phyloP scores from a whole-genome alignment of 2,329 filamentous ascomycete genomes.

The Microthyrium microscopicum region DNA sequence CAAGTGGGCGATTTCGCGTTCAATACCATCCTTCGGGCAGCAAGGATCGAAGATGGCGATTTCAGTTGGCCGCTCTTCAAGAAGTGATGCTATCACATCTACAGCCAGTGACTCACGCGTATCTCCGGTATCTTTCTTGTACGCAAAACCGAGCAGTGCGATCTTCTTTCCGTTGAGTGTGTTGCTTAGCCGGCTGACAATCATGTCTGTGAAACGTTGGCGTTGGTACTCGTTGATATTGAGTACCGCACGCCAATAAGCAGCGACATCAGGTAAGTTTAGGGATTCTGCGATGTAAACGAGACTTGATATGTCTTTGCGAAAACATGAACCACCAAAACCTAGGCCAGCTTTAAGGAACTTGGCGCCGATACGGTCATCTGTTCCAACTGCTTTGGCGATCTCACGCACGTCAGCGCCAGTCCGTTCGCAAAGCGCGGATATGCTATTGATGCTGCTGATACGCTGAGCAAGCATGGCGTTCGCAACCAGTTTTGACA shows the following conservation, averaged over 20 bases:
- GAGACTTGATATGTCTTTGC: constrained; percentile 59
- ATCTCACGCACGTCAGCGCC: constrained; percentile 60
- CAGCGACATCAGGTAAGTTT: constrained; percentile 50
- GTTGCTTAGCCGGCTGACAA: constrained; percentile 51
- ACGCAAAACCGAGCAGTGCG: constrained; percentile 54
- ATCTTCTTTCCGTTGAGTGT: constrained; percentile 54
- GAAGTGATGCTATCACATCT: constrained; percentile 48
- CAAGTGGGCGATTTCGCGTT: not conserved
- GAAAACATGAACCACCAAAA: constrained; percentile 66
- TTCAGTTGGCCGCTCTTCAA: constrained; percentile 46
- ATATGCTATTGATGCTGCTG: constrained; percentile 64
- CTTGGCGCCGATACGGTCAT: constrained; percentile 52
- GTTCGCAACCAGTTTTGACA: constrained; percentile 63
- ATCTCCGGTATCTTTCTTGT: constrained; percentile 64
- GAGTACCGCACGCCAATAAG: constrained; percentile 58
- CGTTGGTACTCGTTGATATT: constrained; percentile 61
- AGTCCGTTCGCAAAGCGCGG: constrained; percentile 59
- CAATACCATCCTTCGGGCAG: not conserved
- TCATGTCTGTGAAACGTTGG: constrained; percentile 46
- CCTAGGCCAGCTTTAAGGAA: constrained; percentile 60
- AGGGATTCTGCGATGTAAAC: constrained; percentile 58
- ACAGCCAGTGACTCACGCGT: constrained; percentile 54
- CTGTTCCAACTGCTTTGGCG: constrained; percentile 48
- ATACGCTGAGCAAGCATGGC: constrained; percentile 65
- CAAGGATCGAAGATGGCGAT: constrained; percentile 51